Conservation (phyloP, 176 grass and related monocot genomes). For the Olyra latifolia region DNA sequence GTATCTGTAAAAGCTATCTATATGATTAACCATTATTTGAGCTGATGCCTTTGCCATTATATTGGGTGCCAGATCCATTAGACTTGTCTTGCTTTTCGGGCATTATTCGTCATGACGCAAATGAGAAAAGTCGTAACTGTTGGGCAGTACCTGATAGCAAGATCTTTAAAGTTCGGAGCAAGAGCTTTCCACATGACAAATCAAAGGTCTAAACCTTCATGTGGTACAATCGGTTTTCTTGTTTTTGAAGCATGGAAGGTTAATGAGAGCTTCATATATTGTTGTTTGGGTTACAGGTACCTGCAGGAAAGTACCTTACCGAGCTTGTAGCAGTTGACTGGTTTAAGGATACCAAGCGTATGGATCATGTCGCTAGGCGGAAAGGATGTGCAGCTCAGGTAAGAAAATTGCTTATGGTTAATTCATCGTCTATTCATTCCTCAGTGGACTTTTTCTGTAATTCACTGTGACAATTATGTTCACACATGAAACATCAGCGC, state of each 20-base stretch:
- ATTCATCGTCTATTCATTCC: conserved; percentile 1
- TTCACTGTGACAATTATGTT: not conserved
- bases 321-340: conserved; percentile 84
- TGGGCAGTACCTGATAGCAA: conserved; percentile 82
- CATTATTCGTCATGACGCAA: conserved; percentile 61
- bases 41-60: conserved; percentile 21
- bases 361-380: conserved; percentile 86
- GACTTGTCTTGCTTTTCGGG: conserved; percentile 82
- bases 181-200: conserved; percentile 83
- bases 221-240: not conserved
- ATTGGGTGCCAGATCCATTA: conserved; percentile 53
- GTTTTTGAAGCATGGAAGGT: conserved; percentile 24
- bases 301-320: conserved; percentile 83
- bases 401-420: conserved; percentile 19
- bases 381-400: conserved; percentile 76
- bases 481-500: not conserved
- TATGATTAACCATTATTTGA: conserved; percentile 21
- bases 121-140: conserved; percentile 81
- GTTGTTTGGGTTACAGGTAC: conserved; percentile 53
- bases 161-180: conserved; percentile 91
- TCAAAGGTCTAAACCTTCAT: conserved; percentile 64
- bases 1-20: conserved; percentile 15
- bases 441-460: conserved; percentile 1
- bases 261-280: conserved; percentile 26
- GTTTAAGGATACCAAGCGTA: conserved; percentile 69